Conservation (phyloP, 2,329 filamentous ascomycete species). For the Arthrinium puccinioides region DNA sequence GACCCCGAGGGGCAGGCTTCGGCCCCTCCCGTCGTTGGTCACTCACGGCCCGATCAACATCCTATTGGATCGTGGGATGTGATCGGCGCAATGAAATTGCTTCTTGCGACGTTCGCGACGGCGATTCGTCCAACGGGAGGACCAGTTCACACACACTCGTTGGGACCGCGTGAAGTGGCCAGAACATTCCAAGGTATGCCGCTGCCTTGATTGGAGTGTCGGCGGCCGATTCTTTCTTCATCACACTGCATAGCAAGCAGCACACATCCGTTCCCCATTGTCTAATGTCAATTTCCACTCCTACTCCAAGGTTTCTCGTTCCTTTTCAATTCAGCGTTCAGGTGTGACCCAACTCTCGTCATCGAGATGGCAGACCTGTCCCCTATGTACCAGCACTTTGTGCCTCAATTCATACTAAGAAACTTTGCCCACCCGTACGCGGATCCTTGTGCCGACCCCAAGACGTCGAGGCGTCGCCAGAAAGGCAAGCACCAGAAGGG, state of each 20-base stretch:
- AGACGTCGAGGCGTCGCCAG: conserved; percentile 2
- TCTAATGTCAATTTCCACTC: background rate
- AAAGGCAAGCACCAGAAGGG: conserved; percentile 1
- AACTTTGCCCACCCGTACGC: conserved; percentile 12
- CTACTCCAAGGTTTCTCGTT: background rate
- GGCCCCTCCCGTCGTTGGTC: no score
- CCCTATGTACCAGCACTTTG: conserved; percentile 12
- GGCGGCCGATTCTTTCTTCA: background rate
- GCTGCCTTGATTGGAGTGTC: no score
- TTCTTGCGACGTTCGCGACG: no score
- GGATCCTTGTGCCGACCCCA: conserved; percentile 2
- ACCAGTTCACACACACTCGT: no score
- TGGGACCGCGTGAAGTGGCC: no score
- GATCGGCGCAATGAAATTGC: no score
- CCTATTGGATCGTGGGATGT: no score
- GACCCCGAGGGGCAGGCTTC: no score
- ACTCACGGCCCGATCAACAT: no score
- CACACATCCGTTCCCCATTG: background rate
- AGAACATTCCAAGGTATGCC: no score
- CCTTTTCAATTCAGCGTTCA: background rate
- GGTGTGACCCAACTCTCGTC: background rate
- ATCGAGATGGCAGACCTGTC: background rate
- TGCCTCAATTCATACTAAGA: conserved; percentile 14
- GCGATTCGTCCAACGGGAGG: no score
- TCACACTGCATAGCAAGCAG: background rate